These are phyloP conservation scores for Remersonia thermophila DNA, from an alignment of 2,329 filamentous ascomycete genomes.

Conservation along the genomic window DNA sequence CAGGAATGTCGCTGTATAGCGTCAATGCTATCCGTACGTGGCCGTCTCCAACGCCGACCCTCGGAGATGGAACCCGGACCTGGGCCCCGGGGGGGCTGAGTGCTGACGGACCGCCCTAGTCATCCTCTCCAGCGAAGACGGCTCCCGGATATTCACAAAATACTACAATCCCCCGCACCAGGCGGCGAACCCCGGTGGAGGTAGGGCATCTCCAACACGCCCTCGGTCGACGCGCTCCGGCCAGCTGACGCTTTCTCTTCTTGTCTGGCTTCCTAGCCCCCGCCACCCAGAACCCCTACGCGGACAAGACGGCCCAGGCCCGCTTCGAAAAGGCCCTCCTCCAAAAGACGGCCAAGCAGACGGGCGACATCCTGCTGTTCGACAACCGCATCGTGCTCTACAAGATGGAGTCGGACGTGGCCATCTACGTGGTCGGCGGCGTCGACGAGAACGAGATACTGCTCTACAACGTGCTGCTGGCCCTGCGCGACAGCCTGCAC, in stretches of 20 bases:
- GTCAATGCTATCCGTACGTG: conserved; percentile 51
- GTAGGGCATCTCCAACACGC: conserved; percentile 12
- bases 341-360: conserved; percentile 93
- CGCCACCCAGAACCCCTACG: conserved; percentile 60
- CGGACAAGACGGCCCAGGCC: conserved; percentile 85
- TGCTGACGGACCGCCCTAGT: conserved; percentile 12
- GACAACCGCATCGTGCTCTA: conserved; percentile 94
- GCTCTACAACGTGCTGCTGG: conserved; percentile 86
- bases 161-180: conserved; percentile 63
- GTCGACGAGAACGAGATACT: conserved; percentile 94
- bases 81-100: no score
- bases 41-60: conserved; percentile 16
- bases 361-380: conserved; percentile 90
- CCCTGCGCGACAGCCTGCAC: conserved; percentile 79
- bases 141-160: conserved; percentile 83
- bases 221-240: conserved; percentile 11
- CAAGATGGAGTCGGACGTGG: conserved; percentile 95
- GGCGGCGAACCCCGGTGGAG: conserved; percentile 19
- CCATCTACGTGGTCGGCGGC: conserved; percentile 85
- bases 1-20: conserved; percentile 63
- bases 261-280: conserved; percentile 20
- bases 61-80: no score
- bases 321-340: conserved; percentile 91
- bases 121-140: conserved; percentile 74
- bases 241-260: conserved; percentile 1